Percentiles rank a stretch among this genome's conserved stretches.
Evolutionary conservation across 106 monocot species (phyloP).

Genomic region (Vanilla planifolia): DNA sequence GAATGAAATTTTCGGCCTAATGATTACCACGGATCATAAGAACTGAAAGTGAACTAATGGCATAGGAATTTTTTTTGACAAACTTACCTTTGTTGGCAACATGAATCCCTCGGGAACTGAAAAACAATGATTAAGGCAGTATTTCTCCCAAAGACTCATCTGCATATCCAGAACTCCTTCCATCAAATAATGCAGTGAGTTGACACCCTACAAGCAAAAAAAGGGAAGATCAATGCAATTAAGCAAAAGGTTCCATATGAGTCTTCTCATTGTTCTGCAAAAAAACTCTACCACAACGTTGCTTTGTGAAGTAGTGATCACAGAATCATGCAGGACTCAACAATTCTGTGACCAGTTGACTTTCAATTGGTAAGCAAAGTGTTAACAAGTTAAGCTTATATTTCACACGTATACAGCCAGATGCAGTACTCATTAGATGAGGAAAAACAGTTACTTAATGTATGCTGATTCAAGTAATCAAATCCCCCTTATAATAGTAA

Average conservation of each 20-base stretch:
- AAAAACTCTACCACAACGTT: too few species aligned
- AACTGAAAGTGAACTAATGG: neutral
- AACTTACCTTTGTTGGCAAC: constrained; percentile 45
- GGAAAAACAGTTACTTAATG: too few species aligned
- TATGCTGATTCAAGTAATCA: too few species aligned
- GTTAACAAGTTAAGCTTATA: neutral
- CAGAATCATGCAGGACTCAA: neutral
- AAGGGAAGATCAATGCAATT: neutral
- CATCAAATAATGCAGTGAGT: constrained; percentile 31
- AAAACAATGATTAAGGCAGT: constrained; percentile 63
- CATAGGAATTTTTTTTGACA: neutral
- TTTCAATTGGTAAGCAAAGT: neutral
- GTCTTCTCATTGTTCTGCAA: neutral
- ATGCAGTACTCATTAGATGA: too few species aligned
- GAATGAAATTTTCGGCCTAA: neutral
- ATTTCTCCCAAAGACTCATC: constrained; percentile 70
- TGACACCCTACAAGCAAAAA: constrained; percentile 37
- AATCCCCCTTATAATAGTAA: too few species aligned
- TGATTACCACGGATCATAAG: neutral
- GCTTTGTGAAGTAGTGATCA: neutral
- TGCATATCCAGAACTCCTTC: constrained; percentile 42
- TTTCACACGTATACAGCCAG: neutral
- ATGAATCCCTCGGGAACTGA: constrained; percentile 64
- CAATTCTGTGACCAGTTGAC: neutral
- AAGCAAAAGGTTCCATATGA: neutral